Evolutionary conservation across 163 green algal genomes (phyloP).

Genomic region (Picocystis sp.): DNA sequence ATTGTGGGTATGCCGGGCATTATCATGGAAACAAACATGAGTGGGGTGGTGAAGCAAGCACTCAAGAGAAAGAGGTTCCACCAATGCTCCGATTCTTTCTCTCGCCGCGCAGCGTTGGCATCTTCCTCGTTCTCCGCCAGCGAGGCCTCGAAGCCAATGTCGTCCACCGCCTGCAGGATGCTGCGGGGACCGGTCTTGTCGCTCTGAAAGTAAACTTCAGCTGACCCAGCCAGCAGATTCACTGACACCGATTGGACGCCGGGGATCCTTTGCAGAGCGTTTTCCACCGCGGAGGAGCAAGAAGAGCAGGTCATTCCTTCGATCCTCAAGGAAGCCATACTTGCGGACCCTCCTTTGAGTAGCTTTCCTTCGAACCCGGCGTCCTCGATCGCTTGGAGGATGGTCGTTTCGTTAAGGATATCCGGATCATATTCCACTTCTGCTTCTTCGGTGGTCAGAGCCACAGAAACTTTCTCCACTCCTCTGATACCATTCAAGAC

Average conservation of each 20-base stretch:
- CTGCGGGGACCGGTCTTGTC: constrained; percentile 44
- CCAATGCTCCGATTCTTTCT: constrained; percentile 47
- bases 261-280: constrained; percentile 21
- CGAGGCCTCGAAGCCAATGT: constrained; percentile 44
- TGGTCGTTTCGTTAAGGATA: not conserved
- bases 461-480: not conserved
- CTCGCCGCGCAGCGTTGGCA: constrained; percentile 10
- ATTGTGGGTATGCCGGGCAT: constrained; percentile 51
- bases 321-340: constrained; percentile 31
- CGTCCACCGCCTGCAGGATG: constrained; percentile 53
- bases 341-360: constrained; percentile 6
- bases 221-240: constrained; percentile 12
- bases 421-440: not conserved
- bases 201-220: constrained; percentile 4
- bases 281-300: constrained; percentile 43
- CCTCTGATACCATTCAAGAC: not conserved
- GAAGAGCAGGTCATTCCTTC: constrained; percentile 53
- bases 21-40: constrained; percentile 79
- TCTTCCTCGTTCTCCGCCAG: not conserved
- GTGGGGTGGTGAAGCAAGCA: constrained; percentile 61
- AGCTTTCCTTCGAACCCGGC: constrained; percentile 43
- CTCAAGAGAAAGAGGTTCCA: constrained; percentile 29
- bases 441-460: not conserved
- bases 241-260: constrained; percentile 36
- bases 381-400: constrained; percentile 35